These are phyloP conservation scores for Amylostereum chailletii DNA, from an alignment of 1,284 basidiomycete genomes.

Conservation along the genomic window DNA sequence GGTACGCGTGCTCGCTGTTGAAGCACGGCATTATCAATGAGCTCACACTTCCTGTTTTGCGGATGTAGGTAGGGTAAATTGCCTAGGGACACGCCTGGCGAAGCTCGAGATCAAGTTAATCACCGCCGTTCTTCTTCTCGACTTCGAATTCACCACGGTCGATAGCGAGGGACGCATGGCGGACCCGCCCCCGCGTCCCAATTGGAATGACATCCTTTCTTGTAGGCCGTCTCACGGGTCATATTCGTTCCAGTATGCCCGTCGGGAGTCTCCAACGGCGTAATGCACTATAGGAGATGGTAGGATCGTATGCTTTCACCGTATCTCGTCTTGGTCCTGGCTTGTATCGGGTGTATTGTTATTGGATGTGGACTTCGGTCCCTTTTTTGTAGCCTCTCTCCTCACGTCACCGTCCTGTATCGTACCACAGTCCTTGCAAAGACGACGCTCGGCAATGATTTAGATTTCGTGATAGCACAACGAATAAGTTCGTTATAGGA, in stretches of 20 bases:
- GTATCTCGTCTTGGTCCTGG: too few species aligned
- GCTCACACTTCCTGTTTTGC: neutral
- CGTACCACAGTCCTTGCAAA: too few species aligned
- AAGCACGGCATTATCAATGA: too few species aligned
- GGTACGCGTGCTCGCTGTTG: conserved; percentile 33
- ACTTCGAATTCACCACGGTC: conserved; percentile 47
- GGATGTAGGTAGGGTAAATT: conserved; percentile 49
- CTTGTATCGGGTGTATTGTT: too few species aligned
- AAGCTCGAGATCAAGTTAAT: conserved; percentile 63
- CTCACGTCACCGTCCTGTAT: too few species aligned
- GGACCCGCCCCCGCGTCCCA: conserved; percentile 42
- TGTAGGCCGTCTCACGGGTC: conserved; percentile 50
- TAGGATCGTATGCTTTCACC: too few species aligned
- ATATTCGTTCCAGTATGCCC: conserved; percentile 44
- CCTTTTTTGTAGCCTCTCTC: too few species aligned
- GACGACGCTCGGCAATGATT: too few species aligned
- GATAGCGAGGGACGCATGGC: conserved; percentile 38
- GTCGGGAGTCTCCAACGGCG: neutral
- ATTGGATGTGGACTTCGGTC: too few species aligned
- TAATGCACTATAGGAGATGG: too few species aligned
- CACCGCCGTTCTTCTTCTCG: conserved; percentile 52
- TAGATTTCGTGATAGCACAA: too few species aligned
- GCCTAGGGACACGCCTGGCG: conserved; percentile 63
- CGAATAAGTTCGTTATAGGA: too few species aligned
- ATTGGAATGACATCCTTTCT: conserved; percentile 67